A percentile compares a stretch with the other conserved stretches of the same genome.
phyloP scores from a whole-genome alignment of 2,329 filamentous ascomycete genomes.

The Cryphonectria parasitica region DNA sequence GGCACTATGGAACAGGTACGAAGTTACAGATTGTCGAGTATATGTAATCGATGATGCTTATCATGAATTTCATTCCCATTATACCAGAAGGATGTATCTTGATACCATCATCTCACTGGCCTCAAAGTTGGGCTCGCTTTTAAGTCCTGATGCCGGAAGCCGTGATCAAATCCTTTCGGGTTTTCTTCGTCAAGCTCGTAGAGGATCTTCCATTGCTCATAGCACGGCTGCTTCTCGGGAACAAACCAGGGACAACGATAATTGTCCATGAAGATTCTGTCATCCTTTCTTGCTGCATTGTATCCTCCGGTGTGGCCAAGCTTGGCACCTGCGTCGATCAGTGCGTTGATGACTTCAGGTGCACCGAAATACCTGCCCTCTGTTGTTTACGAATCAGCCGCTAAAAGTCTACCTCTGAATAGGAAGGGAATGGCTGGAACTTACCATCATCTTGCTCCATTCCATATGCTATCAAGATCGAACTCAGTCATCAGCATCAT shows the following conservation, averaged over 20 bases:
- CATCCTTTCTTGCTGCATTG: background rate
- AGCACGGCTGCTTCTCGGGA: background rate
- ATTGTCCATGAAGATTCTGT: background rate
- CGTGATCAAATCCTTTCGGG: background rate
- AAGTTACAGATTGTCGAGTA: background rate
- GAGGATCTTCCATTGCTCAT: background rate
- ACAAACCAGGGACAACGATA: background rate
- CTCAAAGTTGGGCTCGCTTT: background rate
- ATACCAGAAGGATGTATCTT: background rate
- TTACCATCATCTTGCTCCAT: background rate
- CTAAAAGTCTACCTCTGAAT: background rate
- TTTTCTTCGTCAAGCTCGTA: background rate
- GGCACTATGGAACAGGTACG: background rate
- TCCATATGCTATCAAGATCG: background rate
- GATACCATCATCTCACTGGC: background rate
- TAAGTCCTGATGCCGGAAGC: background rate
- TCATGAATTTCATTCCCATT: background rate
- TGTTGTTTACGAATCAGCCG: background rate
- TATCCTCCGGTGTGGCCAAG: background rate
- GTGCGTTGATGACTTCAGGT: background rate
- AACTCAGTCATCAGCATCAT: background rate
- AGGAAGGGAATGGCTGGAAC: background rate
- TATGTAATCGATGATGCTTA: background rate
- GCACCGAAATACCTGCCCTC: background rate
- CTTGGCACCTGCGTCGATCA: background rate